Base-by-base conservation (phyloP, 441 rosid species). In the Croton laevigatus region DNA sequence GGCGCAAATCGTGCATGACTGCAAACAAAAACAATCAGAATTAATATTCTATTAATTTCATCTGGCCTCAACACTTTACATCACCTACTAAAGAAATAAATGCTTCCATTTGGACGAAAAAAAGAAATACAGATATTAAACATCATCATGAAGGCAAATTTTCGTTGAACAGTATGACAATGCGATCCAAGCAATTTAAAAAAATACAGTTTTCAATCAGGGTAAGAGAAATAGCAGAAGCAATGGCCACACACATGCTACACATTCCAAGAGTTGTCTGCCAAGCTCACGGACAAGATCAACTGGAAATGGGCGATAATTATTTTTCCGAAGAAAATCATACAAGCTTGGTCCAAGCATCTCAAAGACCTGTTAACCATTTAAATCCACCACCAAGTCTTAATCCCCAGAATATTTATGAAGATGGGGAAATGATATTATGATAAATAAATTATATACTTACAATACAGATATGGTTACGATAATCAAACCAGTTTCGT, bases 331-430 rank as follows among this genome's bases (percentile, higher is more conserved):
- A 73, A 88, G 87, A 81, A 88, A 88, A 82, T 88, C 88, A 58
- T 88, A 86, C 71, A 88, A 78, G 85, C 91, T 88, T 75, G 90
- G 93, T 68, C 93, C 93, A 77, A 88, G 93, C 90, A 85, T 86
- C 91, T 86, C 93, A 85, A 88, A 86, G 65, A 88, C 90, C 93
- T 88, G 86, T 80, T 65, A 77, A 80, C 76, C 86, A 88, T 81
- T 79, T 74, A 71, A 79, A 79, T 77, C 73, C 78, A 80, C 69
- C 71, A 74, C 68, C 81, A 82, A 76, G 73, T 76, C 81, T 80
- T 62, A 84, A 83, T 55, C 76, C 81, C 81, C 67, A 73, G 52
- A 76, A 70, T 64, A 78, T 45, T 75, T 69, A 51, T 44, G 60
- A 79, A 71, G 67, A 69, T 71, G 62, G 75, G 71, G 81, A 74